Percentiles rank a stretch among this genome's conserved stretches.
Evolutionary conservation across 352 stramenopile species (phyloP).

Genomic region (Phytophthora pisi): DNA sequence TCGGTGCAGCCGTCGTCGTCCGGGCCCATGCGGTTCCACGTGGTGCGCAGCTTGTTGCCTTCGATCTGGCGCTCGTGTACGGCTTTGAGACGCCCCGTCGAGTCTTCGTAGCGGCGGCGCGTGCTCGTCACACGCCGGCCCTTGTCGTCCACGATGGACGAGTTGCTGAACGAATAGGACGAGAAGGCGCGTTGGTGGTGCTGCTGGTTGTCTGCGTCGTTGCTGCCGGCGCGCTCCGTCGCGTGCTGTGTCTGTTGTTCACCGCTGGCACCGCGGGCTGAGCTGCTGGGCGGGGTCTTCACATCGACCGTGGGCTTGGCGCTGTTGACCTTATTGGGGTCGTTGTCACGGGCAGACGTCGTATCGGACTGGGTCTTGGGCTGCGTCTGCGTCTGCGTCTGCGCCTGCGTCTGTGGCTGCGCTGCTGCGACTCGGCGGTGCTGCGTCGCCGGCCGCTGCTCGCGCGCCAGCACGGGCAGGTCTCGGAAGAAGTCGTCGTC

Average conservation of each 20-base stretch:
- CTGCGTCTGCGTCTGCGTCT: not conserved
- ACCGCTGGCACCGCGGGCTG: no score
- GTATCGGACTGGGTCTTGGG: not conserved
- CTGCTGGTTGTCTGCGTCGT: conserved; percentile 1
- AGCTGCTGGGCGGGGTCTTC: not conserved
- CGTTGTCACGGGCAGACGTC: not conserved
- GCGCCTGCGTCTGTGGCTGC: not conserved
- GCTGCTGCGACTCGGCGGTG: not conserved
- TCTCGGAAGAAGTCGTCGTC: conserved; percentile 66
- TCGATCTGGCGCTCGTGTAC: conserved; percentile 47
- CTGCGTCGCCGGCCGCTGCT: conserved; percentile 16
- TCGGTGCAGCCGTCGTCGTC: conserved; percentile 43
- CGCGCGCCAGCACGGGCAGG: conserved; percentile 31
- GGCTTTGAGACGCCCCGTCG: conserved; percentile 49
- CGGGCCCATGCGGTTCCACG: conserved; percentile 38
- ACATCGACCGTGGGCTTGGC: not conserved
- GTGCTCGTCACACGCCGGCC: conserved; percentile 37
- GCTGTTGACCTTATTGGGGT: conserved; percentile 2
- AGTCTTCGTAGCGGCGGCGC: conserved; percentile 53
- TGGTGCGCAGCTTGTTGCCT: conserved; percentile 36
- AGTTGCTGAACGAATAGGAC: conserved; percentile 47
- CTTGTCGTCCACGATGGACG: conserved; percentile 45
- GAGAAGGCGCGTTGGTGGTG: conserved; percentile 27
- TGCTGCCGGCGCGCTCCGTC: not conserved
- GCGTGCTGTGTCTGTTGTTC: not conserved